These are phyloP conservation scores for Fusarium verrucosum DNA, from an alignment of 2,329 filamentous ascomycete species.

Conservation along the genomic window DNA sequence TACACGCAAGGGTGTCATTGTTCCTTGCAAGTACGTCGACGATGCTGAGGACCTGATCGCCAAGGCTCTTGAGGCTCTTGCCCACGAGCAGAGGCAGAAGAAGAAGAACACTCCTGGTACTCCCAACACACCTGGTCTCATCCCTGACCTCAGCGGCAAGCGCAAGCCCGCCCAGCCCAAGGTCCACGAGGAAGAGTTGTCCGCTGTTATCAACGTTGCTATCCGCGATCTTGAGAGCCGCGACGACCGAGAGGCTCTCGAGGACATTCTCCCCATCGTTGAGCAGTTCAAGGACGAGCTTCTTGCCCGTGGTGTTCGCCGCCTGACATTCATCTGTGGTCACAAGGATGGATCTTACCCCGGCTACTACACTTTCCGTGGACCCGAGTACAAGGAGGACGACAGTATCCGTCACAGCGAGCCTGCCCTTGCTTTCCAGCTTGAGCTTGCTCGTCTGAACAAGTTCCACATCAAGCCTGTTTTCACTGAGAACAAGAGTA, in stretches of 20 bases:
- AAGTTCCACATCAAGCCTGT: slow-evolving; percentile 99
- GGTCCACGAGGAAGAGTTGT: slow-evolving; percentile 72
- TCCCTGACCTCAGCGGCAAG: slow-evolving; percentile 78
- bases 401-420: slow-evolving; percentile 97
- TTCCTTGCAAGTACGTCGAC: slow-evolving; percentile 92
- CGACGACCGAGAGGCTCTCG: slow-evolving; percentile 82
- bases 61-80: slow-evolving; percentile 86
- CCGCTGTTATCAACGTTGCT: slow-evolving; percentile 91
- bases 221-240: slow-evolving; percentile 86
- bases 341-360: slow-evolving; percentile 94
- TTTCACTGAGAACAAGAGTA: slow-evolving; percentile 98
- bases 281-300: slow-evolving; percentile 86
- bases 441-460: slow-evolving; percentile 90
- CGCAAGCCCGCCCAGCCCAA: slow-evolving; percentile 60
- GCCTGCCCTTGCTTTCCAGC: slow-evolving; percentile 96
- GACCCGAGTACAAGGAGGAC: slow-evolving; percentile 88
- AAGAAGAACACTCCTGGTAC: slow-evolving; percentile 60
- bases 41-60: slow-evolving; percentile 88
- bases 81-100: slow-evolving; percentile 66
- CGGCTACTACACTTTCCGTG: slow-evolving; percentile 98
- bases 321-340: slow-evolving; percentile 95
- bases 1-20: slow-evolving; percentile 89
- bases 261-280: slow-evolving; percentile 78
- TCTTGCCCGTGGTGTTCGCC: slow-evolving; percentile 80
- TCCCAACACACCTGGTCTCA: slow-evolving; percentile 64